Percentiles rank a stretch among this genome's conserved stretches.
Evolutionary conservation across 345 rosid species (phyloP).

Genomic region (Anastatica hierochuntica): DNA sequence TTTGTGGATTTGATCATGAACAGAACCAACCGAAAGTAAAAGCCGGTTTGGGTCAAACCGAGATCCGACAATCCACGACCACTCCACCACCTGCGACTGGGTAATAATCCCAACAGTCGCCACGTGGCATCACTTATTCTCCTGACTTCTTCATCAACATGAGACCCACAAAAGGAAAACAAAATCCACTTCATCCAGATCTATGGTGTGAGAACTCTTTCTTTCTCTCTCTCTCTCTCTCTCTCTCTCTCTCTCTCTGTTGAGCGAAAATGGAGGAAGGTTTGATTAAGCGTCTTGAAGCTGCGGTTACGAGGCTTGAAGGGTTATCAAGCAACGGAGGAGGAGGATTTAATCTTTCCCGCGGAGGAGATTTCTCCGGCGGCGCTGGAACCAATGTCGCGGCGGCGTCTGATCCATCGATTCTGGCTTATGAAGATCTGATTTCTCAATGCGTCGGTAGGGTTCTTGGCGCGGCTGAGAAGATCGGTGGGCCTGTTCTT

Average conservation of each 20-base stretch:
- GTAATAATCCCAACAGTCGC: neutral
- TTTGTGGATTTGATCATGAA: neutral
- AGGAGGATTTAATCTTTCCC: conserved; percentile 19
- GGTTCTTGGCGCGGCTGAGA: conserved; percentile 61
- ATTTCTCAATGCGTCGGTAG: conserved; percentile 43
- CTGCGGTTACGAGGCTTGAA: conserved; percentile 74
- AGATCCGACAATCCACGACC: conserved; percentile 13
- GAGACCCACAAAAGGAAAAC: conserved; percentile 7
- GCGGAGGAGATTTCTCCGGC: conserved; percentile 23
- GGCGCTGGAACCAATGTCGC: conserved; percentile 17
- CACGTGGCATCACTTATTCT: conserved; percentile 33
- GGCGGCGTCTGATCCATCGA: conserved; percentile 51
- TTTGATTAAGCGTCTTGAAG: conserved; percentile 64
- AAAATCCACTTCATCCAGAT: conserved; percentile 12
- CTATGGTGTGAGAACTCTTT: too few relatives aligned
- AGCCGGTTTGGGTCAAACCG: neutral
- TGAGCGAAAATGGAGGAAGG: conserved; percentile 55
- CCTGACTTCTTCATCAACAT: conserved; percentile 7
- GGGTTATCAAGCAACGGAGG: conserved; percentile 34
- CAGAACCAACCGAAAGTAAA: too few relatives aligned
- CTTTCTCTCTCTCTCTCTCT: too few relatives aligned
- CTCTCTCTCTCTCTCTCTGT: neutral
- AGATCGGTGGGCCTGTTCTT: conserved; percentile 7
- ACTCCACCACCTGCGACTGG: conserved; percentile 13
- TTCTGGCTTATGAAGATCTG: conserved; percentile 68